Evolutionary conservation across 495 filamentous ascomycete species (phyloP).

Genomic region (Xylaria telfairii): DNA sequence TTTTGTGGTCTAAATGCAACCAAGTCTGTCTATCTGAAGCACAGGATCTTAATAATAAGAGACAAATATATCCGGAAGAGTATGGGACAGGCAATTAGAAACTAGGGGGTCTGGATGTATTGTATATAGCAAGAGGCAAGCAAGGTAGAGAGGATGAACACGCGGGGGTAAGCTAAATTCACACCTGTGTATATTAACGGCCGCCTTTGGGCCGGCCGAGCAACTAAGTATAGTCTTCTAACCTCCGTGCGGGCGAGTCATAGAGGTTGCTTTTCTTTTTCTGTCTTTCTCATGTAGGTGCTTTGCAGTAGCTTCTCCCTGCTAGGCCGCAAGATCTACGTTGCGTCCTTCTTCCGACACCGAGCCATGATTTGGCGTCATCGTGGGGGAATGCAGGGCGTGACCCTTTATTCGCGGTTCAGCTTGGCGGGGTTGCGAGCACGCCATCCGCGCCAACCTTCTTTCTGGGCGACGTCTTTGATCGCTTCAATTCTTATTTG

Average conservation of each 20-base stretch:
- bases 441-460: slow-evolving; percentile 24
- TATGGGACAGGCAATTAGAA: background rate
- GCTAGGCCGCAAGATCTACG: background rate
- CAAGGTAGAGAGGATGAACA: background rate
- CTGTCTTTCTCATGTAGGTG: background rate
- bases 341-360: slow-evolving; percentile 5
- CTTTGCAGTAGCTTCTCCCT: background rate
- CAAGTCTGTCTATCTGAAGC: background rate
- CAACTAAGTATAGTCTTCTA: background rate
- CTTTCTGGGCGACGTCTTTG: background rate
- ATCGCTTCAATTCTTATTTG: background rate
- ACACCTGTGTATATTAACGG: background rate
- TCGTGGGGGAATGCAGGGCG: slow-evolving; percentile 13
- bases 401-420: slow-evolving; percentile 4
- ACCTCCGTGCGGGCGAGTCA: background rate
- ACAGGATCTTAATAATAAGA: slow-evolving; percentile 8
- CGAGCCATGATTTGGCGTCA: slow-evolving; percentile 23
- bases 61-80: background rate
- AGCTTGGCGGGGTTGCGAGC: slow-evolving; percentile 21
- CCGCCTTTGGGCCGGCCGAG: background rate
- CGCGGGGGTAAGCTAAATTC: background rate
- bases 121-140: background rate
- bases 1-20: slow-evolving; percentile 6
- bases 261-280: background rate
- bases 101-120: background rate